Evolutionary conservation across 495 filamentous ascomycete genomes (phyloP), one percentile per base, ranked within the genome.

Genomic region (Neurospora sp.): DNA sequence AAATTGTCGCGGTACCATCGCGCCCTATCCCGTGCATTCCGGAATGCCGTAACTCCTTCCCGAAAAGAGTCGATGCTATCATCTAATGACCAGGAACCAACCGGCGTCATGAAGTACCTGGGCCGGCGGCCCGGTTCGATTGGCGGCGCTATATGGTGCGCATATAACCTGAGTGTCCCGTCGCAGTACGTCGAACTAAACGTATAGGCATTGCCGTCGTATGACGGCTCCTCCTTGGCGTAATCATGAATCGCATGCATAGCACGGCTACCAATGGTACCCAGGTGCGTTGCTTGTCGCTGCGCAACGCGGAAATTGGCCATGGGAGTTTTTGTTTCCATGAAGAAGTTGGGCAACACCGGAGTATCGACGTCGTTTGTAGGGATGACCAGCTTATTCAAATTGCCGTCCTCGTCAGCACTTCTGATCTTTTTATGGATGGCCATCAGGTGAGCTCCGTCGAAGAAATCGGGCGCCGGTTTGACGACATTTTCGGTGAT

Each of bases 221-320:
- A 86, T 8, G 72, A 71, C 0, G 78, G 78, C 71, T 82, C 74
- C 20, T 78, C 76, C 38, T 77, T 39, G 73, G 75, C 74, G 69
- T 85, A 86, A 14, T 41, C 16, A 4, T 8, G 2, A 39, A 39
- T 78, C 40, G 70, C 71, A 61, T 82, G 81, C 78, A 86, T 86
- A 39, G 72, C 83, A 69, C 83, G 82, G 39, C 2, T 1, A 31
- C 27, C 27, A 27, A 27, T 27, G 82, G 84, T 12, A 84, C 85
- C 83, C 71, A 84, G 76, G 75, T 83, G 80, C 59, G 72, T 78
- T 44, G 82, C 83, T 73, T 87, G 83, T 41, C 81, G 78, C 72
- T 22, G 39, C 69, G 76, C 78, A 18, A 83, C 83, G 14, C 72
- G 76, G 12, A 73, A 10, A 14, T 70, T 70, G 39, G 83, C 85